Percentiles rank a stretch among this genome's conserved stretches.
Evolutionary conservation across 129 eudicot genomes (phyloP).

Genomic region (Arctium minus): DNA sequence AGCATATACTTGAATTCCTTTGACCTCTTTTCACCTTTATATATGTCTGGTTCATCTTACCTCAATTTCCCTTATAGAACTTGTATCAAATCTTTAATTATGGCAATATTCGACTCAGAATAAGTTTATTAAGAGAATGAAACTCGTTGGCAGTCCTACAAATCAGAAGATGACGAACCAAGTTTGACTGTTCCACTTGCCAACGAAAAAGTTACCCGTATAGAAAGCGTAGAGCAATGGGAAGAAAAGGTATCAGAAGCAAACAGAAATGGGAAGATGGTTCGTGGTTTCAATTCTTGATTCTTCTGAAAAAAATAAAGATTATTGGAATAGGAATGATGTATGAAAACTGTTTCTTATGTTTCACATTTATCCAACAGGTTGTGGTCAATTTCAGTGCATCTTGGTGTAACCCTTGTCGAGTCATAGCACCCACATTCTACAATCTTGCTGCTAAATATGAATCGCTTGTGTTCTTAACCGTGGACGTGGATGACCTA

Average conservation of each 20-base stretch:
- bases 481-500: constrained; percentile 52
- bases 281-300: not conserved
- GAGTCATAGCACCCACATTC: constrained; percentile 36
- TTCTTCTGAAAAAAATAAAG: not conserved
- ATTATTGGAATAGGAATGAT: not conserved
- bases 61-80: not conserved
- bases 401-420: constrained; percentile 51
- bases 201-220: constrained; percentile 28
- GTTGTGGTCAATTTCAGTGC: constrained; percentile 53
- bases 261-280: constrained; percentile 35
- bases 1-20: not conserved
- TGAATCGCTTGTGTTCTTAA: constrained; percentile 36
- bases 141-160: constrained; percentile 4
- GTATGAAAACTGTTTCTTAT: not conserved
- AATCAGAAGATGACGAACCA: not conserved
- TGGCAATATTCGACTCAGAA: constrained; percentile 4
- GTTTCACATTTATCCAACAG: constrained; percentile 21
- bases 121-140: not conserved
- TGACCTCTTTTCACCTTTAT: not conserved
- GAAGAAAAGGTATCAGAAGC: constrained; percentile 48
- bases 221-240: constrained; percentile 36
- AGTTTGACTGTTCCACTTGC: constrained; percentile 14
- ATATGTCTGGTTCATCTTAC: not conserved
- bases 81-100: not conserved
- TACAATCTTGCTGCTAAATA: constrained; percentile 48